phyloP scores from a whole-genome alignment of 2,329 filamentous ascomycete species.

The Colletotrichum musae region DNA sequence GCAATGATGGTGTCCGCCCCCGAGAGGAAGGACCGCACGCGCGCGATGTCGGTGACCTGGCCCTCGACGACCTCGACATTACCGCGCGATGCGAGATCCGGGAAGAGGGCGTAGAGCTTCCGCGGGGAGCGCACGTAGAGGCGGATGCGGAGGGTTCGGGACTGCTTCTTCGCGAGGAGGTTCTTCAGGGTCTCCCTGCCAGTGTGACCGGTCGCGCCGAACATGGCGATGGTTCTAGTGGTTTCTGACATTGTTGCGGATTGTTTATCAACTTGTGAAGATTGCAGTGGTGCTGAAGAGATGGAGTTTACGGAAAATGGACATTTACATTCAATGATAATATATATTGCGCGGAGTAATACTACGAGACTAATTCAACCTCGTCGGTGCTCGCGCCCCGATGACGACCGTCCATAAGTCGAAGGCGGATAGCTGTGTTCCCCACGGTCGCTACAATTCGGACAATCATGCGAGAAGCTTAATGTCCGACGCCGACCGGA shows the following conservation, averaged over 20 bases:
- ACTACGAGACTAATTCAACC: not conserved
- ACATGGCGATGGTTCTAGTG: conserved; percentile 26
- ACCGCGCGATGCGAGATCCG: not conserved
- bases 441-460: not conserved
- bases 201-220: conserved; percentile 35
- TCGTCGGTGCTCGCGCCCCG: not conserved
- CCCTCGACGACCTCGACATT: conserved; percentile 23
- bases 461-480: not conserved
- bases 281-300: no score
- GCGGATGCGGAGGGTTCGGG: conserved; percentile 2
- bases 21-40: conserved; percentile 2
- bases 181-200: conserved; percentile 32
- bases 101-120: conserved; percentile 18
- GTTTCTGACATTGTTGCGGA: not conserved
- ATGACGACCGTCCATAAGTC: not conserved
- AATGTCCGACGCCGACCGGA: not conserved
- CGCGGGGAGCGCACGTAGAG: conserved; percentile 26
- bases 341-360: not conserved
- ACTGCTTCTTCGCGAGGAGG: conserved; percentile 20
- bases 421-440: no score
- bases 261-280: no score
- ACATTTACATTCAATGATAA: not conserved
- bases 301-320: no score
- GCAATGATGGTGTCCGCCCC: conserved; percentile 32
- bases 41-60: conserved; percentile 26